Evolutionary conservation across 805 yeast genomes (phyloP).

Genomic region (Candida coleopterorum): DNA sequence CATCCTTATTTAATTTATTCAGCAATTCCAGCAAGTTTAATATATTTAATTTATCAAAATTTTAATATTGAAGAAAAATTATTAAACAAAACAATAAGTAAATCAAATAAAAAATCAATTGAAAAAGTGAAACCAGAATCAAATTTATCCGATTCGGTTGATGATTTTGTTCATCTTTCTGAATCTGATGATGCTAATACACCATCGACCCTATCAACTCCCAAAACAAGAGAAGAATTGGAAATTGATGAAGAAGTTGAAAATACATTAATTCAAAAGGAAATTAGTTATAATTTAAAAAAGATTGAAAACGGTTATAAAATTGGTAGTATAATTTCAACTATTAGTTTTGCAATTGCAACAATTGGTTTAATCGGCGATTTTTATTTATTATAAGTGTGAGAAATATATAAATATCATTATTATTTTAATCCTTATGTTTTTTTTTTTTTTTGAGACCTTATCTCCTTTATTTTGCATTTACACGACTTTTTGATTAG

Average conservation of each 20-base stretch:
- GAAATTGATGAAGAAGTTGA: slow-evolving; percentile 22
- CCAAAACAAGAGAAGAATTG: slow-evolving; percentile 10
- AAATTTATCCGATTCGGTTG: slow-evolving; percentile 17
- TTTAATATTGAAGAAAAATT: slow-evolving; percentile 15
- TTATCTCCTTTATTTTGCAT: too few species aligned
- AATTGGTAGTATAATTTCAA: slow-evolving; percentile 38
- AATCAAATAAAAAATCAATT: background rate
- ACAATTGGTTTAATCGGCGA: slow-evolving; percentile 59
- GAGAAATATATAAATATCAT: too few species aligned
- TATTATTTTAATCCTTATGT: too few species aligned
- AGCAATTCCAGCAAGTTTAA: slow-evolving; percentile 45
- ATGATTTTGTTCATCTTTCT: slow-evolving; percentile 36
- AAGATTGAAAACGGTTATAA: slow-evolving; percentile 32
- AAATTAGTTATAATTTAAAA: slow-evolving; percentile 19
- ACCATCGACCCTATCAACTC: slow-evolving; percentile 23
- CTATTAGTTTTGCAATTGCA: slow-evolving; percentile 45
- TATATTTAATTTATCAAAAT: slow-evolving; percentile 15
- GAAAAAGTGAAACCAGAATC: background rate
- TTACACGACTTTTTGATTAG: too few species aligned
- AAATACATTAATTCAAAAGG: slow-evolving; percentile 28
- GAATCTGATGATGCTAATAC: slow-evolving; percentile 29
- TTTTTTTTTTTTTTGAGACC: too few species aligned
- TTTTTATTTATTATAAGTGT: slow-evolving; percentile 16
- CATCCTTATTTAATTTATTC: slow-evolving; percentile 75
- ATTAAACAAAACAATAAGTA: slow-evolving; percentile 6